Conservation (phyloP, 768 basidiomycete genomes). For the Tephrocybe sp. region DNA sequence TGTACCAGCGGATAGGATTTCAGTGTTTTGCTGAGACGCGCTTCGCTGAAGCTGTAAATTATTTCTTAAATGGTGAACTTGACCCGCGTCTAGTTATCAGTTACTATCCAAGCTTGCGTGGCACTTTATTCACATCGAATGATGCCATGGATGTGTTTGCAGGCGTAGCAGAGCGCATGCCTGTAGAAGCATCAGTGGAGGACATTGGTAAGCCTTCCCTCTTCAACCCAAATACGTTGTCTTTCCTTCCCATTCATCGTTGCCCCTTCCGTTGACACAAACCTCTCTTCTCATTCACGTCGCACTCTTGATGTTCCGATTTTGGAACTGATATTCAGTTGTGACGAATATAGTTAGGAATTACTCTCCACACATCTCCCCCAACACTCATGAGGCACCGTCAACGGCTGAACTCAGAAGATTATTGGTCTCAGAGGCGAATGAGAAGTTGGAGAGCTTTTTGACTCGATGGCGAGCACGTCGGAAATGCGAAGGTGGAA, state of each 20-base stretch:
- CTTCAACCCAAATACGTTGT: slow-evolving; percentile 1
- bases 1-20: slow-evolving; percentile 82
- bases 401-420: slow-evolving; percentile 67
- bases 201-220: slow-evolving; percentile 74
- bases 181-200: slow-evolving; percentile 65
- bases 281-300: slow-evolving; percentile 24
- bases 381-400: slow-evolving; percentile 63
- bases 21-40: slow-evolving; percentile 74
- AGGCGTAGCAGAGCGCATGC: slow-evolving; percentile 73
- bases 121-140: slow-evolving; percentile 49
- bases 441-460: slow-evolving; percentile 72
- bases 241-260: slow-evolving; percentile 3
- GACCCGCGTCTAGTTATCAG: slow-evolving; percentile 82
- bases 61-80: slow-evolving; percentile 76
- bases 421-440: slow-evolving; percentile 61
- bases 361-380: slow-evolving; percentile 83
- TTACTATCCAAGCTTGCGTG: slow-evolving; percentile 76
- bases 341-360: slow-evolving; percentile 87
- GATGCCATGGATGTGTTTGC: slow-evolving; percentile 70
- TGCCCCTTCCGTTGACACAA: slow-evolving; percentile 26
- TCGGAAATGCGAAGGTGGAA: slow-evolving; percentile 33
- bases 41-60: slow-evolving; percentile 79
- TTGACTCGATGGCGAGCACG: slow-evolving; percentile 58
- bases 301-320: slow-evolving; percentile 34
- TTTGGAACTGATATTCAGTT: slow-evolving; percentile 78